phyloP scores from a whole-genome alignment of 2,329 filamentous ascomycete genomes.

The Rugonectria rugulosa region DNA sequence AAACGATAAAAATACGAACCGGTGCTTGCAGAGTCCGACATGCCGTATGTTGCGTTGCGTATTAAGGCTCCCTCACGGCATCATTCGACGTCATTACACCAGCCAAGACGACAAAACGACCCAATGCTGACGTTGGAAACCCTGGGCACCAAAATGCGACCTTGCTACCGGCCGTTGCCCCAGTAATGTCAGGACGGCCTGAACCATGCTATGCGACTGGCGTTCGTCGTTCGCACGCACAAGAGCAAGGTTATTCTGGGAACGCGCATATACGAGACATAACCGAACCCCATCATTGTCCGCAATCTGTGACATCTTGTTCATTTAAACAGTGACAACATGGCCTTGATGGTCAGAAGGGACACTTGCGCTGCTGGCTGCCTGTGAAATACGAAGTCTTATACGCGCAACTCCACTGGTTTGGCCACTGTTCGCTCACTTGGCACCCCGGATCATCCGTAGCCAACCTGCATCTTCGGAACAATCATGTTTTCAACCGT shows the following conservation, averaged over 20 bases:
- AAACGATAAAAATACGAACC: neutral
- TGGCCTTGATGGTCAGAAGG: neutral
- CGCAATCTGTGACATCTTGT: neutral
- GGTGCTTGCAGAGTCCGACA: neutral
- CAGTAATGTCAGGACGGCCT: constrained; percentile 9
- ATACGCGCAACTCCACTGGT: neutral
- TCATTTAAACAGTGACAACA: neutral
- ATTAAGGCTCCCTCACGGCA: neutral
- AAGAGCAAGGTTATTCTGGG: neutral
- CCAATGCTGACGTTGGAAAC: neutral
- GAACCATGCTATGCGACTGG: neutral
- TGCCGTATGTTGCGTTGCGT: too few species aligned
- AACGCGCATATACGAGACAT: neutral
- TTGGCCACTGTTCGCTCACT: too few species aligned
- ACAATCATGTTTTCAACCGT: too few species aligned
- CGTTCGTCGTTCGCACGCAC: neutral
- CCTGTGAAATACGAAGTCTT: neutral
- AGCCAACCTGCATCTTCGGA: too few species aligned
- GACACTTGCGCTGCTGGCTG: neutral
- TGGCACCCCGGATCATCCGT: too few species aligned
- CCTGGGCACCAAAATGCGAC: neutral
- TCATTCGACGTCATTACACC: neutral
- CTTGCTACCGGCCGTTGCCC: constrained; percentile 3
- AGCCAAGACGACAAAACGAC: neutral
- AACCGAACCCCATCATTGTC: neutral